Evolutionary conservation across 2,329 filamentous ascomycete species (phyloP).

Genomic region (Ploettnerulaceae sp.): DNA sequence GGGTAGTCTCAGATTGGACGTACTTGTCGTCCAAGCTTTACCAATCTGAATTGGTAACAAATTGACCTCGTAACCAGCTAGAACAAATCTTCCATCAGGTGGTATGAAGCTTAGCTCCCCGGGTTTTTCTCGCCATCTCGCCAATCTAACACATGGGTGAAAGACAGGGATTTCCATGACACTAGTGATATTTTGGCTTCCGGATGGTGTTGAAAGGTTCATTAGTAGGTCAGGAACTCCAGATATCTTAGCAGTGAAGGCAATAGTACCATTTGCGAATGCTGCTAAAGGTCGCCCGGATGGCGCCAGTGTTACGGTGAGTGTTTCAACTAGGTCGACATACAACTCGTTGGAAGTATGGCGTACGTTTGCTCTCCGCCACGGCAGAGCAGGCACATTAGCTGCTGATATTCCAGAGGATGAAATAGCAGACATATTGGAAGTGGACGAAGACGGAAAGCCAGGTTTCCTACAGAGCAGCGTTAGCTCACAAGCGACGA

Average conservation of each 20-base stretch:
- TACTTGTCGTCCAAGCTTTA: slow-evolving; percentile 49
- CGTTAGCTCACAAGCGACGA: background rate
- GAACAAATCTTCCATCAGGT: slow-evolving; percentile 87
- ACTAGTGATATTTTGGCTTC: slow-evolving; percentile 68
- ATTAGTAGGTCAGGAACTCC: slow-evolving; percentile 88
- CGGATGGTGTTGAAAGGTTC: slow-evolving; percentile 72
- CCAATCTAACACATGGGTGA: slow-evolving; percentile 87
- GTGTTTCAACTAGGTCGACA: slow-evolving; percentile 87
- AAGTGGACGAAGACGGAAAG: slow-evolving; percentile 27
- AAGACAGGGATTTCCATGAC: slow-evolving; percentile 88
- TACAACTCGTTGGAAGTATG: slow-evolving; percentile 98
- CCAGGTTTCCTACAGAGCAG: slow-evolving; percentile 29
- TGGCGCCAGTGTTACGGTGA: slow-evolving; percentile 82
- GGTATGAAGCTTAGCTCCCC: slow-evolving; percentile 95
- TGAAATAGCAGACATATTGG: slow-evolving; percentile 33
- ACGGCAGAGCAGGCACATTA: slow-evolving; percentile 62
- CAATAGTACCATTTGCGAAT: slow-evolving; percentile 85
- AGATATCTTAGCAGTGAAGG: slow-evolving; percentile 91
- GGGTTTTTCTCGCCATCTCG: slow-evolving; percentile 82
- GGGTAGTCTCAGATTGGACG: slow-evolving; percentile 68
- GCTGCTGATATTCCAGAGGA: slow-evolving; percentile 34
- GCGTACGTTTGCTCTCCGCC: slow-evolving; percentile 85
- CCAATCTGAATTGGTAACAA: slow-evolving; percentile 67
- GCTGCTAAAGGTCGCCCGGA: slow-evolving; percentile 84
- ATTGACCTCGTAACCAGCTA: slow-evolving; percentile 93